Base-by-base conservation (phyloP, 805 yeast species). In the Cyberlindnera mycetangii region DNA sequence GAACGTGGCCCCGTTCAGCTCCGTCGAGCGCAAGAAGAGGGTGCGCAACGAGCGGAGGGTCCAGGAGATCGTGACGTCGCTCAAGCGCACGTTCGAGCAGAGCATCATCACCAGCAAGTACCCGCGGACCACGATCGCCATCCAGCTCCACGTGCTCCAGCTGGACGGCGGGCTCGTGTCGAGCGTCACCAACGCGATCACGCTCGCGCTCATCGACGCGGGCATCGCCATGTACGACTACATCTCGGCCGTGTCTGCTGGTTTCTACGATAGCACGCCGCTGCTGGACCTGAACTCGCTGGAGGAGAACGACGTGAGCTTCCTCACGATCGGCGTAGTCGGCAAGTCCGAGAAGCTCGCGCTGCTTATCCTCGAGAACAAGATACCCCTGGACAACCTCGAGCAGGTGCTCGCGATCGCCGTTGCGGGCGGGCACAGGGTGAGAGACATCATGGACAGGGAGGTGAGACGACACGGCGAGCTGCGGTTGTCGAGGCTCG, bases 141-240 rank as follows among this genome's bases (percentile, higher is more conserved):
- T 92, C 7, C 76, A 78, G 35, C 69, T 90, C 7, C 86, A 87
- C 52, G 89, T 93, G 0, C 69, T 93, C 42, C 81, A 89, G 12
- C 88, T 89, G 58, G 99, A 93, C 59, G 99, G 99, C 31, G 96
- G 96, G 0, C 60, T 92, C 20, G 64, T 92, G 51, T 78, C 96
- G 0, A 74, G 85, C 1, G 79, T 93, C 52, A 74, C 88, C 34
- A 93, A 93, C 61, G 87, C 97, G 9, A 78, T 87, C 34, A 88
- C 97, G 1, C 68, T 93, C 55, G 97, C 96, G 0, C 71, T 93
- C 35, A 80, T 93, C 27, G 98, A 93, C 66, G 97, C 98, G 2
- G 98, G 98, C 39, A 83, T 93, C 37, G 85, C 97, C 5, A 83
- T 93, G 84, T 85, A 84, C 59, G 98, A 93, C 61, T 90, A 88